Evolutionary conservation across 768 basidiomycete species (phyloP).

Genomic region (Mycena epipterygia): DNA sequence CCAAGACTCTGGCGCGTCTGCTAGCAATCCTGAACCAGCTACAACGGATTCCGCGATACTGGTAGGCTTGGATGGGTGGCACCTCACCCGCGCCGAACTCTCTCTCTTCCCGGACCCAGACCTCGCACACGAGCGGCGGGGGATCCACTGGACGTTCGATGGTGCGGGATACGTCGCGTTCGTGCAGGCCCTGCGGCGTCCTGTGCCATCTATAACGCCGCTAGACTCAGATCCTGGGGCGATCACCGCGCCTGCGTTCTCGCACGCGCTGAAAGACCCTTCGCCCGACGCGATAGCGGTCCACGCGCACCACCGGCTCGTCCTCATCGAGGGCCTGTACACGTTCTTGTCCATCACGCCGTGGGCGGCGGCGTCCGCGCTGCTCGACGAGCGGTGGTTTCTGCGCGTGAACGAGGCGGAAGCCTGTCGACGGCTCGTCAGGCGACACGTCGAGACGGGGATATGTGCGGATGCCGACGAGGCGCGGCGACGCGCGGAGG

Average conservation of each 20-base stretch:
- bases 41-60: conserved; percentile 62
- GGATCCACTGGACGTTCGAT: conserved; percentile 94
- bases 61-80: conserved; percentile 94
- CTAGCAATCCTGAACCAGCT: too few relatives aligned
- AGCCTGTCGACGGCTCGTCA: conserved; percentile 72
- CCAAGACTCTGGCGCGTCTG: conserved; percentile 6
- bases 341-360: conserved; percentile 78
- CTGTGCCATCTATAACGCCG: conserved; percentile 39
- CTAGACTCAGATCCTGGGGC: conserved; percentile 26
- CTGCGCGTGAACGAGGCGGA: conserved; percentile 69
- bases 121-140: conserved; percentile 77
- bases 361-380: conserved; percentile 75
- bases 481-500: conserved; percentile 77
- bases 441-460: conserved; percentile 83
- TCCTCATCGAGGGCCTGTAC: conserved; percentile 94
- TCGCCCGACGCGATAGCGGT: conserved; percentile 70
- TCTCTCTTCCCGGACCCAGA: conserved; percentile 81
- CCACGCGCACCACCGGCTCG: conserved; percentile 75
- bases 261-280: conserved; percentile 91
- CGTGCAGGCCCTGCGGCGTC: conserved; percentile 65
- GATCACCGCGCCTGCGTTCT: conserved; percentile 85
- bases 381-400: conserved; percentile 87
- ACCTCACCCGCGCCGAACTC: conserved; percentile 83
- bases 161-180: conserved; percentile 79
- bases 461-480: conserved; percentile 75